These are phyloP conservation scores for Colletotrichum nymphaeae DNA, from an alignment of 2,329 filamentous ascomycete species.

Conservation along the genomic window DNA sequence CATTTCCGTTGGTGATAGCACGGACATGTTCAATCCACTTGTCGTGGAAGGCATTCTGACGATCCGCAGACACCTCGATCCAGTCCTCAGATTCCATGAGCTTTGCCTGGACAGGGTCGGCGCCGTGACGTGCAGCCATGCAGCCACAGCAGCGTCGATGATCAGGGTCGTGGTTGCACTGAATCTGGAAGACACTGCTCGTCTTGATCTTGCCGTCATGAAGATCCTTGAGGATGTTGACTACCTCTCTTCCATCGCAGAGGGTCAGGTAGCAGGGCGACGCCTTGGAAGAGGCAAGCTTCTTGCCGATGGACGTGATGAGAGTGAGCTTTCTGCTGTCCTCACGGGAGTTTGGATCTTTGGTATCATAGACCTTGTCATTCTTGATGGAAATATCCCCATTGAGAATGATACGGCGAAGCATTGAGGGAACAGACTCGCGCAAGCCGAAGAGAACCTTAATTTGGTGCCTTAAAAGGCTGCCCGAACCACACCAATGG, in stretches of 20 bases:
- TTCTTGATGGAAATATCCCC: neutral
- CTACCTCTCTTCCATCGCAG: conserved; percentile 58
- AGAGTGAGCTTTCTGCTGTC: neutral
- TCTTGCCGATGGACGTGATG: neutral
- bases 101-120: neutral
- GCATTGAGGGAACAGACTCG: conserved; percentile 62
- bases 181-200: conserved; percentile 62
- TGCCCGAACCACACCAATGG: conserved; percentile 52
- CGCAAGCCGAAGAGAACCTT: conserved; percentile 65
- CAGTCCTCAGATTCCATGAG: conserved; percentile 39
- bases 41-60: conserved; percentile 21
- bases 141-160: conserved; percentile 2
- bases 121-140: neutral
- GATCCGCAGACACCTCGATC: conserved; percentile 43
- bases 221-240: conserved; percentile 68
- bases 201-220: conserved; percentile 54
- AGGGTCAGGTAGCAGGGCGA: conserved; percentile 69
- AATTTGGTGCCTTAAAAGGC: conserved; percentile 58
- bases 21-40: conserved; percentile 23
- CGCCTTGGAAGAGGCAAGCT: conserved; percentile 51
- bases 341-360: rapidly evolving
- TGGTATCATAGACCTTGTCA: neutral
- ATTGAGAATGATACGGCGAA: conserved; percentile 50
- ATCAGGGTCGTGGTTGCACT: conserved; percentile 65
- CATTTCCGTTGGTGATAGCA: neutral